Percentiles rank a stretch among this genome's conserved stretches.
Conservation (phyloP, 345 rosid species). For the Brassica carinata region DNA sequence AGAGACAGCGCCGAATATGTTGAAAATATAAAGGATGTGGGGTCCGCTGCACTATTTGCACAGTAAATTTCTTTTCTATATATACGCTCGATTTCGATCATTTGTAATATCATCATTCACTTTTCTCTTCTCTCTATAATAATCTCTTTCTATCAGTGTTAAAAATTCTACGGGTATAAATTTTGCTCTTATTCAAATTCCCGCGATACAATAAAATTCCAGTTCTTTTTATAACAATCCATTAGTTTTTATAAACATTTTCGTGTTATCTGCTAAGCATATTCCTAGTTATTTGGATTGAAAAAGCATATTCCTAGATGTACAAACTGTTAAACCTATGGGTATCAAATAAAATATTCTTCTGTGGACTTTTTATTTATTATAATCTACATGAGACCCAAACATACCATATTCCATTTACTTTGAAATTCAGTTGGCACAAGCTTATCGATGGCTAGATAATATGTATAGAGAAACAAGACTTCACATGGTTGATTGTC, state of each 20-base stretch:
- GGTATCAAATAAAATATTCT: background rate
- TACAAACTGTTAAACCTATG: background rate
- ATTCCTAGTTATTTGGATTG: background rate
- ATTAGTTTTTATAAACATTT: background rate
- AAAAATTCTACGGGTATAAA: no score
- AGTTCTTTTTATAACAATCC: no score
- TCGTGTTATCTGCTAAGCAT: slow-evolving; percentile 17
- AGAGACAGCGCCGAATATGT: no score
- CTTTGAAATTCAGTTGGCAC: slow-evolving; percentile 38
- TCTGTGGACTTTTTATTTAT: background rate
- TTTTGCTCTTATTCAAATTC: no score
- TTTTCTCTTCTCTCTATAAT: no score
- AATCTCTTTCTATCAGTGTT: no score
- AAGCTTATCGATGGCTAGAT: slow-evolving; percentile 26
- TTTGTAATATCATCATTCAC: no score
- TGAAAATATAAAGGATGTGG: no score
- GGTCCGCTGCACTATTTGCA: no score
- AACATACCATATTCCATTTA: slow-evolving; percentile 29
- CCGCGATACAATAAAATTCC: no score
- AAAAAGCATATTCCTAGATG: slow-evolving; percentile 25
- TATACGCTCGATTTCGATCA: no score
- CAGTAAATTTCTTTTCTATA: no score
- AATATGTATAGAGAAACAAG: slow-evolving; percentile 9
- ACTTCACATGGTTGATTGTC: slow-evolving; percentile 41
- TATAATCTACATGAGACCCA: slow-evolving; percentile 26